Conservation (phyloP, 148 eudicot genomes). For the Silene uniflora region DNA sequence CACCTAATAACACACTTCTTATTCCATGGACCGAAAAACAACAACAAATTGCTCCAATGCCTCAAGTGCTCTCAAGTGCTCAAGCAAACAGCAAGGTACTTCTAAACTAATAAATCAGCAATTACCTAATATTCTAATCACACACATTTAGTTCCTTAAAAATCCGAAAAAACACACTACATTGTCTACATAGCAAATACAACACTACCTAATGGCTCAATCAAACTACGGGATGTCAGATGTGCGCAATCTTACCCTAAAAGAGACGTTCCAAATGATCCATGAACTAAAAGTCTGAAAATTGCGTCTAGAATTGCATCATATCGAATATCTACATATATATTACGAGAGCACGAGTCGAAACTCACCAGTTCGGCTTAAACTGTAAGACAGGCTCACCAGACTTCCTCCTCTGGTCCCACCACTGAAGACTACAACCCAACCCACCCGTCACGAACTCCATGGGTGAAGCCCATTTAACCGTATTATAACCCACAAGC, state of each 20-base stretch:
- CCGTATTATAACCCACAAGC: conserved; percentile 56
- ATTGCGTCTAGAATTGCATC: too few relatives aligned
- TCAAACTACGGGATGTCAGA: too few relatives aligned
- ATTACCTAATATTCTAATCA: too few relatives aligned
- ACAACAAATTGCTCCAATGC: background rate
- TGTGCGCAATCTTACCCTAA: too few relatives aligned
- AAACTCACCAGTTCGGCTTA: conserved; percentile 57
- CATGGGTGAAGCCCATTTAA: conserved; percentile 66
- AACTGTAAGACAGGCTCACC: conserved; percentile 67
- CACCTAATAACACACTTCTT: background rate
- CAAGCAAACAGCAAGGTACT: background rate
- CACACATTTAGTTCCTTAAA: background rate
- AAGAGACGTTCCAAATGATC: too few relatives aligned
- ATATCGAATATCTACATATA: too few relatives aligned
- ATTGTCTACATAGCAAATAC: background rate
- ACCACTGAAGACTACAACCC: conserved; percentile 83
- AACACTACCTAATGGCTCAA: too few relatives aligned
- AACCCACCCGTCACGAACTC: conserved; percentile 87
- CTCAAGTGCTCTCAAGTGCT: too few relatives aligned
- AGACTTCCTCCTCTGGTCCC: conserved; percentile 77
- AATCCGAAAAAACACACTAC: background rate
- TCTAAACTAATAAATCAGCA: too few relatives aligned
- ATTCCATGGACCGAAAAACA: background rate
- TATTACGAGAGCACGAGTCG: background rate
- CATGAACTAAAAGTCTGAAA: too few relatives aligned